Evolutionary conservation across 371 early-diverging fungal genomes (phyloP).

Genomic region (Chytridiales sp.): DNA sequence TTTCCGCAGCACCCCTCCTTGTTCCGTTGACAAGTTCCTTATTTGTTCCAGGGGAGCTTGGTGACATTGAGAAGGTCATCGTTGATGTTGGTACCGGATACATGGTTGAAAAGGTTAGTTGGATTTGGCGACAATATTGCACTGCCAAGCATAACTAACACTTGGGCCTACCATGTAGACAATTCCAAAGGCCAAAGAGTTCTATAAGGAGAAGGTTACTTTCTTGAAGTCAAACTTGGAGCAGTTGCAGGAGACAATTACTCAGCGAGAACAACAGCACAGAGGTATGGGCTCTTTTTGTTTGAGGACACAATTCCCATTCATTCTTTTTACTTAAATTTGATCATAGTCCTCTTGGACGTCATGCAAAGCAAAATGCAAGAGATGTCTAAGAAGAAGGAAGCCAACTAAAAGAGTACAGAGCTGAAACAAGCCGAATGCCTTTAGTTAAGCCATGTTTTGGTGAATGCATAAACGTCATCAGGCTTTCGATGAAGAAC

Average conservation of each 20-base stretch:
- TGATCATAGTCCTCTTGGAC: too few species aligned
- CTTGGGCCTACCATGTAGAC: constrained; percentile 45
- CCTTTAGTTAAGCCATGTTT: constrained; percentile 17
- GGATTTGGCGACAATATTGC: background rate
- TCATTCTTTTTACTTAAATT: too few species aligned
- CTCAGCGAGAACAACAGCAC: constrained; percentile 70
- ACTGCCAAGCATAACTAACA: background rate
- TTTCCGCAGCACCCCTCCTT: constrained; percentile 33
- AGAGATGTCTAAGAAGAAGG: too few species aligned
- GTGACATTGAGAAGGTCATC: constrained; percentile 78
- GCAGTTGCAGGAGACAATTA: constrained; percentile 73
- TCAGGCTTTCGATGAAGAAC: constrained; percentile 43
- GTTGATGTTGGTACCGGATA: constrained; percentile 97
- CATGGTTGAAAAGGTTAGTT: constrained; percentile 82
- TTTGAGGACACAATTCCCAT: too few species aligned
- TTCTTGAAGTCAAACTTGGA: constrained; percentile 73
- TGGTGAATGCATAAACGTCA: constrained; percentile 44
- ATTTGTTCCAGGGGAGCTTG: constrained; percentile 88
- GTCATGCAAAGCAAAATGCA: too few species aligned
- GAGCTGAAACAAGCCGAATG: too few species aligned
- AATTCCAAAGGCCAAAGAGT: constrained; percentile 68
- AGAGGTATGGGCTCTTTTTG: constrained; percentile 53
- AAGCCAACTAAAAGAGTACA: too few species aligned
- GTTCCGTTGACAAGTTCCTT: constrained; percentile 68
- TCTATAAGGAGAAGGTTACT: constrained; percentile 72